Conservation (phyloP, 73 alveolate genomes). For the Loxodes magnus region DNA sequence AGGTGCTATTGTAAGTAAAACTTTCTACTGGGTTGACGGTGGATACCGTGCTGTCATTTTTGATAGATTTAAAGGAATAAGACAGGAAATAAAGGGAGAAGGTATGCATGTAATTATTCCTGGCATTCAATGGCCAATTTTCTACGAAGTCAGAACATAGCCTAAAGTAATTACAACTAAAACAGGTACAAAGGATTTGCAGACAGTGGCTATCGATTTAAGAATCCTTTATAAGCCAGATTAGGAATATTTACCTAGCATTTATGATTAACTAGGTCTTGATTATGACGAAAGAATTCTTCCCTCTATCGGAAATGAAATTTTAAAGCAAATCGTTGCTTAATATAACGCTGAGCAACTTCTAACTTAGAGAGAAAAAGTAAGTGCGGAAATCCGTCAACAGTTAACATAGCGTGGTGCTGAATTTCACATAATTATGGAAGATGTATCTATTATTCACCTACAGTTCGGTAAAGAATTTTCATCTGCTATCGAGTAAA, state of each 20-base stretch:
- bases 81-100: slow-evolving; percentile 28
- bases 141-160: slow-evolving; percentile 36
- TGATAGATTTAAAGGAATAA: slow-evolving; percentile 22
- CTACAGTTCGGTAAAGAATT: slow-evolving; percentile 58
- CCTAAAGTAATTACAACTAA: slow-evolving; percentile 30
- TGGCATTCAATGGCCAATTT: slow-evolving; percentile 48
- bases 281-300: slow-evolving; percentile 79
- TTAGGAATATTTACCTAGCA: slow-evolving; percentile 20
- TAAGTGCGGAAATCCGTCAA: slow-evolving; percentile 27
- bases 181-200: slow-evolving; percentile 56
- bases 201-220: slow-evolving; percentile 36
- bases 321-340: slow-evolving; percentile 45
- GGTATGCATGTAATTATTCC: slow-evolving; percentile 49
- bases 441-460: slow-evolving; percentile 60
- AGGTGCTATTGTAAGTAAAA: no score
- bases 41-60: no score
- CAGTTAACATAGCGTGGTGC: slow-evolving; percentile 39
- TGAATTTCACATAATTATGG: slow-evolving; percentile 43
- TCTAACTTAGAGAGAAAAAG: slow-evolving; percentile 69
- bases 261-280: slow-evolving; percentile 32
- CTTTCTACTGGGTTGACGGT: no score
- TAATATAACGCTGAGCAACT: slow-evolving; percentile 70
- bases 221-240: slow-evolving; percentile 62
- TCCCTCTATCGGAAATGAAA: slow-evolving; percentile 77
- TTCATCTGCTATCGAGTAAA: slow-evolving; percentile 44